phyloP scores from a whole-genome alignment of 1,284 basidiomycete genomes.

The Cryptococcus sp. region DNA sequence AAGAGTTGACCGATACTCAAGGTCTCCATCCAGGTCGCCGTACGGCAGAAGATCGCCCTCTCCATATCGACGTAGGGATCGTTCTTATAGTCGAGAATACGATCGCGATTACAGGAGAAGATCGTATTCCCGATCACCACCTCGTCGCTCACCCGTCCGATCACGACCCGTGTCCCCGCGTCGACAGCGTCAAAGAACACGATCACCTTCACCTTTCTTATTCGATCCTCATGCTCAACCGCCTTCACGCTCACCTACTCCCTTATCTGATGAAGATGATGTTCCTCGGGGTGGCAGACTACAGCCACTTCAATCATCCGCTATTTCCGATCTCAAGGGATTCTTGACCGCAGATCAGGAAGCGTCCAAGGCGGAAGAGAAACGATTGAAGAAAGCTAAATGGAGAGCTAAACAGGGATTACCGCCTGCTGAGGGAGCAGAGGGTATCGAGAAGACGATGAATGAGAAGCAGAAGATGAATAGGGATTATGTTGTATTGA shows the following conservation, averaged over 20 bases:
- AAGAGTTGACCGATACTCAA: constrained; percentile 2
- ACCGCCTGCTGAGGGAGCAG: constrained; percentile 34
- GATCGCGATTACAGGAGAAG: neutral
- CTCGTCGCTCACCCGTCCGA: neutral
- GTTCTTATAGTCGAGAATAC: neutral
- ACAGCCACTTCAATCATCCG: constrained; percentile 63
- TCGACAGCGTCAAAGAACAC: constrained; percentile 12
- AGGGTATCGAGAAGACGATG: constrained; percentile 16
- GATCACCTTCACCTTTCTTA: constrained; percentile 12
- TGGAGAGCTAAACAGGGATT: constrained; percentile 55
- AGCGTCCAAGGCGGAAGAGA: constrained; percentile 59
- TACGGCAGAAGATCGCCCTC: neutral
- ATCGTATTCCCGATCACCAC: constrained; percentile 8
- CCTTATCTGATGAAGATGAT: constrained; percentile 38
- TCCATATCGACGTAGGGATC: neutral
- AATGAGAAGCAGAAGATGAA: constrained; percentile 42
- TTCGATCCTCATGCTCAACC: constrained; percentile 12
- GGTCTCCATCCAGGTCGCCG: neutral
- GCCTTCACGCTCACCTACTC: constrained; percentile 12
- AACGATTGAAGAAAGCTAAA: constrained; percentile 67
- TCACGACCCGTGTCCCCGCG: constrained; percentile 5
- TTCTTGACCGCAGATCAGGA: constrained; percentile 69
- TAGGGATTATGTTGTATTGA: constrained; percentile 40
- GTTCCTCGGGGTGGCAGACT: constrained; percentile 35
- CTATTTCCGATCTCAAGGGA: constrained; percentile 71